phyloP scores from a whole-genome alignment of 495 filamentous ascomycete species.

The Geoglossum glabrum region DNA sequence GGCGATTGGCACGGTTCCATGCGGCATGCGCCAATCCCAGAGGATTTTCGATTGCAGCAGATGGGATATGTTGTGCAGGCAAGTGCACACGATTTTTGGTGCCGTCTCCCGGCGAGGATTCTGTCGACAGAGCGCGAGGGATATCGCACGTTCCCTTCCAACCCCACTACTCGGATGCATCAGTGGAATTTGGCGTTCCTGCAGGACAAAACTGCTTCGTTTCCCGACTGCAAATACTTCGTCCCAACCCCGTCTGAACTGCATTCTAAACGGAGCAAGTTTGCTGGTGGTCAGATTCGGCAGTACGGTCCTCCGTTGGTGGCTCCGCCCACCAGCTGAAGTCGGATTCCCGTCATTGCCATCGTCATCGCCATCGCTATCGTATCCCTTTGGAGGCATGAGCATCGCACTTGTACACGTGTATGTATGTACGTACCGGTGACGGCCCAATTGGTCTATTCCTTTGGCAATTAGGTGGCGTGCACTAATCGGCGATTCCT shows the following conservation, averaged over 20 bases:
- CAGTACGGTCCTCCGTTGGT: neutral
- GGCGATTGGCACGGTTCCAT: too few species aligned
- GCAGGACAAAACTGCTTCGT: neutral
- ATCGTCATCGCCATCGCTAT: neutral
- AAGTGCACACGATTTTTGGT: too few species aligned
- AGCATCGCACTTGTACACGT: too few species aligned
- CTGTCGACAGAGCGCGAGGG: too few species aligned
- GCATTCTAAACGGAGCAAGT: neutral
- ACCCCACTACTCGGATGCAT: neutral
- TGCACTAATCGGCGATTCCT: neutral
- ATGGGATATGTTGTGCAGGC: too few species aligned
- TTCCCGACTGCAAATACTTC: neutral
- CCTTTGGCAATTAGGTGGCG: neutral
- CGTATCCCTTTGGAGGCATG: neutral
- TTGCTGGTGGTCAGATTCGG: neutral
- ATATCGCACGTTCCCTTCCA: neutral
- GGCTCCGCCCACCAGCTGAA: neutral
- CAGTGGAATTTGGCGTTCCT: neutral
- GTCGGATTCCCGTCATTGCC: neutral
- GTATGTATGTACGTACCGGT: too few species aligned
- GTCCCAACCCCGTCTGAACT: neutral
- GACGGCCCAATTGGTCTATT: too few species aligned
- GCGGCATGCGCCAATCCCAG: too few species aligned
- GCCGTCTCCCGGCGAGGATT: too few species aligned
- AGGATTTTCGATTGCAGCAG: too few species aligned